These are phyloP conservation scores for Boletellus deceptivus DNA, from an alignment of 1,284 basidiomycete species.

Conservation along the genomic window DNA sequence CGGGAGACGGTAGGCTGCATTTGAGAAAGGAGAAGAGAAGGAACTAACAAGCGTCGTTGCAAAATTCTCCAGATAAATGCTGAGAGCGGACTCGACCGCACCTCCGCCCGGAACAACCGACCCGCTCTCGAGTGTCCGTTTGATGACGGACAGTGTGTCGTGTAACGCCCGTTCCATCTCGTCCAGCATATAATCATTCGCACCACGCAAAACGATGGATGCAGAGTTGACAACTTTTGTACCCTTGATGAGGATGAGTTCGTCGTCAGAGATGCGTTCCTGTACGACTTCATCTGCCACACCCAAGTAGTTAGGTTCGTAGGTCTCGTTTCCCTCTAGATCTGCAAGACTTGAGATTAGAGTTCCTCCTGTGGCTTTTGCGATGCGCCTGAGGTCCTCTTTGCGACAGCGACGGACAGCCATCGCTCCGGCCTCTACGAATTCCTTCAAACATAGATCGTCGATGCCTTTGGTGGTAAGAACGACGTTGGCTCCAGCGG, in stretches of 20 bases:
- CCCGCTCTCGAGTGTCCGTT: constrained; percentile 96
- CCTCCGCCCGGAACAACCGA: constrained; percentile 97
- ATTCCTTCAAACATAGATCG: constrained; percentile 97
- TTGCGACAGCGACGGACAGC: constrained; percentile 97
- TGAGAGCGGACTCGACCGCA: constrained; percentile 94
- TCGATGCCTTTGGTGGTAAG: constrained; percentile 99
- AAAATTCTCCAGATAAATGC: constrained; percentile 99
- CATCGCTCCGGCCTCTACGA: constrained; percentile 99
- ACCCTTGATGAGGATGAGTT: constrained; percentile 95
- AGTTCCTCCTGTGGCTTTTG: constrained; percentile 95
- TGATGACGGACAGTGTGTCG: constrained; percentile 93
- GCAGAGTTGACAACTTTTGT: constrained; percentile 95
- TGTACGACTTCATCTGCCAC: constrained; percentile 95
- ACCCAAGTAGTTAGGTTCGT: constrained; percentile 89
- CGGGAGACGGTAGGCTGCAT: neutral
- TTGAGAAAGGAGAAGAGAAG: neutral
- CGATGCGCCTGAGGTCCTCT: constrained; percentile 95
- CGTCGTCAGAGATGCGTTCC: constrained; percentile 98
- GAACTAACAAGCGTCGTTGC: constrained; percentile 87
- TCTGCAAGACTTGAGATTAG: constrained; percentile 93
- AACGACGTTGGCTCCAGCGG: constrained; percentile 94
- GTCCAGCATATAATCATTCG: constrained; percentile 99
- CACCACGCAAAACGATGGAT: constrained; percentile 93
- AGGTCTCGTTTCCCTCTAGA: constrained; percentile 97
- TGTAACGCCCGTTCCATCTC: constrained; percentile 99